Base-by-base conservation (phyloP, 2,329 filamentous ascomycete genomes). In the Fusarium veterinarium region DNA sequence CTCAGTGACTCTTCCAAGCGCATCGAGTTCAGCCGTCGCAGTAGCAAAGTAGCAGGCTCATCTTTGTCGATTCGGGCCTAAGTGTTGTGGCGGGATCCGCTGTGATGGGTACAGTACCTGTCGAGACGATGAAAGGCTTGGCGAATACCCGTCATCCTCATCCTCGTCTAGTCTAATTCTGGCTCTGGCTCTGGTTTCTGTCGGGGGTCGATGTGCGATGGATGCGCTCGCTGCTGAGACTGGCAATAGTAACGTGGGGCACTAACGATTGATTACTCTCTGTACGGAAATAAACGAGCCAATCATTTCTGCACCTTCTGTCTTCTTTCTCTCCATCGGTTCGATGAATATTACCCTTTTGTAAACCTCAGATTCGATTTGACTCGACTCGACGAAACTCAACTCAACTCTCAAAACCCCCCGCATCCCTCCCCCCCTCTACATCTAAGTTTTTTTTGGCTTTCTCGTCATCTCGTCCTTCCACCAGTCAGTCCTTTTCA, bases 1-100 rank as follows among this genome's bases (percentile, higher is more conserved):
- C 42, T 51, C 30, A 68, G 56, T 68, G 69, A 64, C 49, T 72
- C 60, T 64, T 64, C 35, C 59, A 60, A 57, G 56, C 70, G 57
- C 69, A 72, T 67, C 63, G 28, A 66, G 40, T 58, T 40, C 64
- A 53, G 58, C 35, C 42, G 49, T 67, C 56, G 41, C 38, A 48
- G 61, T 48, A 28, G 23, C 23, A 20, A 16, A 25, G 31, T 12
- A 38, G 49, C 33, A 52, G 49, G 33, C 49, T 64, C 60, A 69
- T 72, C 69, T 62, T 57, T 56, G 56, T 66, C 49, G 45, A 73
- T 73, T 73, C 70, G 70, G 71, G 71, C 71, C 71, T 73, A 73
- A 73, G 58, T 57, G 45, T 37, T 68, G 67, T 71, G 70, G 71
- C 66, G 71, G 62, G 48, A 55, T 73, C 70, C 69, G 70, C 70